Conservation (phyloP, 106 monocot species). For the Iris macrosiphon region DNA sequence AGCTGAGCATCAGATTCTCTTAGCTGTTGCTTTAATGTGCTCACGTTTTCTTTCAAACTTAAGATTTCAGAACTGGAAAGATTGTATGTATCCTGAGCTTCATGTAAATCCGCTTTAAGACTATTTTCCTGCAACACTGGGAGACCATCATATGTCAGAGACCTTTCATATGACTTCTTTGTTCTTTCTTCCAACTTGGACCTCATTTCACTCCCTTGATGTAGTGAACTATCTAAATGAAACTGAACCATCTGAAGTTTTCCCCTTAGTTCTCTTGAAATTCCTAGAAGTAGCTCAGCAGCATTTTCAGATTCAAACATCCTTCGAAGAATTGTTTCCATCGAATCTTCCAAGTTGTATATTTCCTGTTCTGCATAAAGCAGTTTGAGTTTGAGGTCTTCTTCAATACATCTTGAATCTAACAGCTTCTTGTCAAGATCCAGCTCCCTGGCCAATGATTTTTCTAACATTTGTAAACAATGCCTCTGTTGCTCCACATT, state of each 20-base stretch:
- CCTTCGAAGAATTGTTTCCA: slow-evolving; percentile 36
- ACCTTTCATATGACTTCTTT: slow-evolving; percentile 6
- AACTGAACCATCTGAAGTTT: slow-evolving; percentile 40
- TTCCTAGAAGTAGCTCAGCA: slow-evolving; percentile 37
- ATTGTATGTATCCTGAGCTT: slow-evolving; percentile 18
- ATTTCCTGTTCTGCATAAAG: slow-evolving; percentile 30
- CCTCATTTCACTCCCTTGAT: slow-evolving; percentile 25
- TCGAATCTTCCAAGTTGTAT: slow-evolving; percentile 46
- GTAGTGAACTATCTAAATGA: slow-evolving; percentile 22
- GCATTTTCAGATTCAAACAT: slow-evolving; percentile 68
- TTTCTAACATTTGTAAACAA: slow-evolving; percentile 70
- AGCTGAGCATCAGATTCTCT: slow-evolving; percentile 29
- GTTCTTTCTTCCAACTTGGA: slow-evolving; percentile 23
- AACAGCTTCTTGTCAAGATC: slow-evolving; percentile 74
- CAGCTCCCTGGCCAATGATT: slow-evolving; percentile 83
- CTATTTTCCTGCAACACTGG: slow-evolving; percentile 8
- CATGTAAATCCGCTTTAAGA: slow-evolving; percentile 22
- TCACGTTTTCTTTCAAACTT: slow-evolving; percentile 34
- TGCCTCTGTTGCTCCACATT: slow-evolving; percentile 57
- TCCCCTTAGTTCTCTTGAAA: slow-evolving; percentile 46
- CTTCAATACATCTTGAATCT: slow-evolving; percentile 43
- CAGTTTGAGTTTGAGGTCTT: slow-evolving; percentile 59
- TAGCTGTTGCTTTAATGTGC: slow-evolving; percentile 41
- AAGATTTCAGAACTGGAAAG: slow-evolving; percentile 18
- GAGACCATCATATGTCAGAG: background rate